Conservation (phyloP, 208 protist genomes). For the Porcisia deanei region DNA sequence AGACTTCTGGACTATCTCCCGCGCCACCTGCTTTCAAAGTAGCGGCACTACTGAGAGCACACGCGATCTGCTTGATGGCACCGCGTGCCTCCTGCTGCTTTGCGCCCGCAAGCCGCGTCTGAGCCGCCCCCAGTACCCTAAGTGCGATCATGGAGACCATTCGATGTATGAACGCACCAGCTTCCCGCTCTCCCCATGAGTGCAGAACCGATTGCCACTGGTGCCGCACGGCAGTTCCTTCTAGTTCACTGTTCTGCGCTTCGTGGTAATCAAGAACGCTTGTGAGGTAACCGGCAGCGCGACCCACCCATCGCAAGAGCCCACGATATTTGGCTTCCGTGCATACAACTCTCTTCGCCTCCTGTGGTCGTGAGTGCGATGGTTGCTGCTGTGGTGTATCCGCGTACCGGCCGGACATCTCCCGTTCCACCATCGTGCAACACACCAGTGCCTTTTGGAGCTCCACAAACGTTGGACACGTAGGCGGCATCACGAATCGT, state of each 20-base stretch:
- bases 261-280: not conserved
- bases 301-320: conserved; percentile 26
- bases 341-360: not conserved
- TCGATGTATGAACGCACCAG: conserved; percentile 37
- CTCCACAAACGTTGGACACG: conserved; percentile 19
- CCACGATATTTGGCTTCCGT: conserved; percentile 26
- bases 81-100: conserved; percentile 27
- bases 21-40: not conserved
- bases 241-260: conserved; percentile 5
- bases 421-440: conserved; percentile 38
- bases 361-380: not conserved
- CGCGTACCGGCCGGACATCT: not conserved
- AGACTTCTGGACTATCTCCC: conserved; percentile 3
- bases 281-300: conserved; percentile 16
- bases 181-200: conserved; percentile 25
- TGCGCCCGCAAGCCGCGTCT: conserved; percentile 8
- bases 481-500: conserved; percentile 20
- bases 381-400: not conserved
- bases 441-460: conserved; percentile 50
- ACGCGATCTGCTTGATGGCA: conserved; percentile 12
- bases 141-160: conserved; percentile 46
- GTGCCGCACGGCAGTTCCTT: conserved; percentile 17
- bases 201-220: conserved; percentile 26
- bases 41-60: not conserved
- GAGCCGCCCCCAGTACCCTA: conserved; percentile 31